phyloP scores from a whole-genome alignment of 352 stramenopile species.

The Pythium sp. region DNA sequence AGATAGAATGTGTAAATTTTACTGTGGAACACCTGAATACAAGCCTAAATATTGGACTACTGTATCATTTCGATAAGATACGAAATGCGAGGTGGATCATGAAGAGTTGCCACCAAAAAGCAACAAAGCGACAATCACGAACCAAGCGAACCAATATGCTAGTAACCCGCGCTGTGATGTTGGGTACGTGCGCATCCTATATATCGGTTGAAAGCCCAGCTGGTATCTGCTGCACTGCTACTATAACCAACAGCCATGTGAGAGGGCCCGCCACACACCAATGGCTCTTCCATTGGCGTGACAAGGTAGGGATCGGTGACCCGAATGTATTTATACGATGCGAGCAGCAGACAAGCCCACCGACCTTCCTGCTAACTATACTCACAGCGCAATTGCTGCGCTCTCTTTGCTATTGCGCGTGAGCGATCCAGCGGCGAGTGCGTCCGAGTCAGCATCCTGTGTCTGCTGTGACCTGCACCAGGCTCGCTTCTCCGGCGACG shows the following conservation, averaged over 20 bases:
- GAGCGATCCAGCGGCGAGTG: not conserved
- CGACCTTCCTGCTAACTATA: slow-evolving; percentile 6
- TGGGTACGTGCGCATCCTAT: no score
- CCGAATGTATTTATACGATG: slow-evolving; percentile 11
- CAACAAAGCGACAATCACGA: no score
- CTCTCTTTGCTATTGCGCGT: not conserved
- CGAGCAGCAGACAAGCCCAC: not conserved
- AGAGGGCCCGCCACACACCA: not conserved
- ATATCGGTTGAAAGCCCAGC: no score
- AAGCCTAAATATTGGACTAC: not conserved
- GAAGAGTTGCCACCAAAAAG: not conserved
- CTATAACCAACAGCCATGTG: no score
- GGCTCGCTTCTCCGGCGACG: not conserved
- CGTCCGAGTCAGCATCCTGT: not conserved
- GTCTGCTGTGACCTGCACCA: not conserved
- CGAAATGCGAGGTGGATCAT: not conserved
- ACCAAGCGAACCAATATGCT: no score
- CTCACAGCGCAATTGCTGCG: not conserved
- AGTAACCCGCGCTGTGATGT: no score
- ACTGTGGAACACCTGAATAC: not conserved
- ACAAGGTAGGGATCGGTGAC: not conserved
- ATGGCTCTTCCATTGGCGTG: not conserved
- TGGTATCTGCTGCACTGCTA: no score
- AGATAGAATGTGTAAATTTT: not conserved
- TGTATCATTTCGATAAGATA: not conserved